Evolutionary conservation across 768 basidiomycete species (phyloP).

Genomic region (Suillus bovinus): DNA sequence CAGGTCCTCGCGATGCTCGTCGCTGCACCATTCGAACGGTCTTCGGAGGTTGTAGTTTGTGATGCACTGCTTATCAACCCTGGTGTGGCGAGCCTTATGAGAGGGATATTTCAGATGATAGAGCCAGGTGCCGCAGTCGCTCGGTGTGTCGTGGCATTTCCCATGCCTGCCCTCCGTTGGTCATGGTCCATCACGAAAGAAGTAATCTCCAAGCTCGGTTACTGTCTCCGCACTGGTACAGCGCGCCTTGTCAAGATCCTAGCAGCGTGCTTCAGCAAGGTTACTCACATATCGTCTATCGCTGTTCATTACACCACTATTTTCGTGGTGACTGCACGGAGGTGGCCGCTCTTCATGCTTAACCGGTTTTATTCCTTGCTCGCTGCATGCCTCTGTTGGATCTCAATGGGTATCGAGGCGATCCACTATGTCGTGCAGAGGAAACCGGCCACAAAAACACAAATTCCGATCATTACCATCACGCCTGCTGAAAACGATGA

Average conservation of each 20-base stretch:
- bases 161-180: neutral
- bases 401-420: neutral
- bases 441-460: neutral
- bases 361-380: neutral
- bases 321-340: neutral
- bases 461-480: neutral
- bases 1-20: neutral
- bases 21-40: neutral
- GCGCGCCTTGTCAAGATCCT: neutral
- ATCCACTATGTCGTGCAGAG: neutral
- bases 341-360: neutral
- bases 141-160: neutral
- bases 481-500: neutral
- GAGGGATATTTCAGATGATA: neutral
- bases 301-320: neutral
- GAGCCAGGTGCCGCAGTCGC: neutral
- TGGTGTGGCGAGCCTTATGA: neutral
- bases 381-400: neutral
- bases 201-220: neutral
- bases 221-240: neutral
- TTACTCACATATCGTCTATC: neutral
- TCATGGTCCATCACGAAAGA: neutral
- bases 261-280: neutral
- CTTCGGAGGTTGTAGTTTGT: neutral
- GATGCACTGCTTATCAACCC: neutral